Base-by-base conservation (phyloP, 495 filamentous ascomycete genomes). In the Pseudevernia furfuracea region DNA sequence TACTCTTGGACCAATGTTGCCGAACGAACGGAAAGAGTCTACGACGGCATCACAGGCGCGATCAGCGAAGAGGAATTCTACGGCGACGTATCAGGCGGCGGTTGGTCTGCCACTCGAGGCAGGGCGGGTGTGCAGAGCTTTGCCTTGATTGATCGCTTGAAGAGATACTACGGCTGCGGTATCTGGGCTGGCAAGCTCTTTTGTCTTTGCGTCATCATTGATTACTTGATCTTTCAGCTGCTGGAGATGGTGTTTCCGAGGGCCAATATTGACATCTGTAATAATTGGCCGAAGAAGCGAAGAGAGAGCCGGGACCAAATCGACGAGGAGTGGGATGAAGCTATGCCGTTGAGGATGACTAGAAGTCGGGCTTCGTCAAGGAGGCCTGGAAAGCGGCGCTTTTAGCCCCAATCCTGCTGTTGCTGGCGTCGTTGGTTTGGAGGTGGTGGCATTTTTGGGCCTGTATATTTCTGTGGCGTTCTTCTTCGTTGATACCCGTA, bases 141-240 rank as follows among this genome's bases (percentile, higher is more conserved):
- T 74, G 90, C 91, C 2, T 82, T 98, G 34, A 96, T 98, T 69
- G 94, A 98, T 71, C 83, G 94, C 25, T 74, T 98, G 30, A 98
- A 98, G 74, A 77, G 92, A 34, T 97, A 98, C 71, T 98, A 97
- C 71, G 94, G 94, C n/a, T 98, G 94, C 71, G 94, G 94, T n/a
- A 91, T 97, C 46, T 98, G 94, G 94, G 94, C 94, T 14, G 94
- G 94, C 11, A 98, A 98, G 75, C 75, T 98, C 30, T 98, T 98
- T 71, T 96, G 92, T 69, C 75, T 98, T 3, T 97, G 92, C 65
- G 92, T 93, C 21, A 86, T 97, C 66, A 88, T 98, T 55, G 94
- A 98, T 72, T 97, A 93, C 69, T 72, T 98, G 66, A 79, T 98
- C 58, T 96, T 89, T 66, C 79, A 95, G 37, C 84, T 93, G 60